Base-by-base conservation (phyloP, 148 eudicot genomes). In the Arbutus unedo region DNA sequence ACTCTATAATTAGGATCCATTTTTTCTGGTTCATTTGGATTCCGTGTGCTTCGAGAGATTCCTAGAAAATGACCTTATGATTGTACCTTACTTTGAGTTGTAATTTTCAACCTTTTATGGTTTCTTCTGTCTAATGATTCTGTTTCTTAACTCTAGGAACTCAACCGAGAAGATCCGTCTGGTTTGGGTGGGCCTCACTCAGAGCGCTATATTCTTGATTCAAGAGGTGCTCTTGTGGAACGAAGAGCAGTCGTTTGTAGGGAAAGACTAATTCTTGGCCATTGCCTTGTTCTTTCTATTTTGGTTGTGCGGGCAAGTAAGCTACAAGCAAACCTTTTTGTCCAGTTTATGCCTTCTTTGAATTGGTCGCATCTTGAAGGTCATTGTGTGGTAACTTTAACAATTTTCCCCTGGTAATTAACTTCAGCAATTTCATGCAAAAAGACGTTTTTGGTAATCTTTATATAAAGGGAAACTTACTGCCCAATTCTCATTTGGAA, bases 171-270 rank as follows among this genome's bases (percentile, higher is more conserved):
- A 80, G 99, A 97, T 81, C 94, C 98, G 60, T 90, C 92, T 83
- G 99, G 99, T 80, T 83, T 90, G 85, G 98, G 99, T 50, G 98
- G 94, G 43, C 97, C 97, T 76, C 90, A 85, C 81, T 91, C 93
- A 9, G 97, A 97, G 86, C 83, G 85, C 49, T 94, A 84, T 81
- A 83, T 97, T 84, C 89, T 94, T 84, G 99, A 97, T 79, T 94
- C 99, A 81, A 93, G 93, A 86, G 97, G 99, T 76, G 94, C 98
- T 80, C 75, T 92, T 73, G 98, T 94, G 82, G 98, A 97, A 88
- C 91, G 99, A 56, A 86, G 89, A 89, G 97, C 97, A 76, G 99
- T 97, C 60, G 93, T 97, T 72, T 88, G 83, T 80, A 91, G 98
- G 90, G 99, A 94, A 89, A 90, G 97, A 83, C 98, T 92, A 78